These are phyloP conservation scores for Neofusicoccum sp. DNA, from an alignment of 2,329 filamentous ascomycete genomes.

Conservation along the genomic window DNA sequence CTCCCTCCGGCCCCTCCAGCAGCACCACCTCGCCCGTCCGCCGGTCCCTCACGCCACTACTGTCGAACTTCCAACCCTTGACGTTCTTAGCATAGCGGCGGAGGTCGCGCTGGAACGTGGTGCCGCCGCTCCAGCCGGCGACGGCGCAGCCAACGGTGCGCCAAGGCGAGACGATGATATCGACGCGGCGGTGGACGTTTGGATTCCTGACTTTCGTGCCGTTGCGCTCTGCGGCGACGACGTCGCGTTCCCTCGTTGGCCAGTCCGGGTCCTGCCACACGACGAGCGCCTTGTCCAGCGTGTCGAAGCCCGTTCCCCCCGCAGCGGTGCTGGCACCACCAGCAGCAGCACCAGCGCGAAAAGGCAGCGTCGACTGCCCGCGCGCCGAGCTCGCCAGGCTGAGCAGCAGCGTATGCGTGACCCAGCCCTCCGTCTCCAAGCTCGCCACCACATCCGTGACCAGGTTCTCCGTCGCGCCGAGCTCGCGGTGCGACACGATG, in stretches of 20 bases:
- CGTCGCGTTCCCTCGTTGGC: slow-evolving; percentile 41
- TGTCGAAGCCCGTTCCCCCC: slow-evolving; percentile 71
- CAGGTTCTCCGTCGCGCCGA: slow-evolving; percentile 68
- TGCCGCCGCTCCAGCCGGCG: slow-evolving; percentile 84
- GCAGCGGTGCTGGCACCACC: slow-evolving; percentile 32
- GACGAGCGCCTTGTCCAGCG: slow-evolving; percentile 86
- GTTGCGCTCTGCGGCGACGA: slow-evolving; percentile 29
- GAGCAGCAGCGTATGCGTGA: slow-evolving; percentile 80
- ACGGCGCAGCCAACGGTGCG: slow-evolving; percentile 86
- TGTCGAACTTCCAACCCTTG: slow-evolving; percentile 83
- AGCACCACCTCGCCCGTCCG: slow-evolving; percentile 71
- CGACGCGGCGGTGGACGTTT: slow-evolving; percentile 80
- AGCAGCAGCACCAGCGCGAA: slow-evolving; percentile 44
- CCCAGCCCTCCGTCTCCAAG: slow-evolving; percentile 68
- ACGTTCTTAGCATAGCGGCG: slow-evolving; percentile 75
- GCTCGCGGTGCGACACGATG: slow-evolving; percentile 76
- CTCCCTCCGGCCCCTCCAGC: slow-evolving; percentile 55
- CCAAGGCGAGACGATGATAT: slow-evolving; percentile 91
- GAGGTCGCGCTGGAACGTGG: slow-evolving; percentile 86
- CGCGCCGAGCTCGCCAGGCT: slow-evolving; percentile 71
- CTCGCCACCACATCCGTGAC: slow-evolving; percentile 69
- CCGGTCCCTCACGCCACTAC: slow-evolving; percentile 76
- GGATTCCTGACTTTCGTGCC: slow-evolving; percentile 58
- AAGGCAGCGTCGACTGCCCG: slow-evolving; percentile 66
- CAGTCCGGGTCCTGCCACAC: slow-evolving; percentile 78